phyloP scores from a whole-genome alignment of 192 early-diverging fungal genomes.

The Ambispora gerdemannii region DNA sequence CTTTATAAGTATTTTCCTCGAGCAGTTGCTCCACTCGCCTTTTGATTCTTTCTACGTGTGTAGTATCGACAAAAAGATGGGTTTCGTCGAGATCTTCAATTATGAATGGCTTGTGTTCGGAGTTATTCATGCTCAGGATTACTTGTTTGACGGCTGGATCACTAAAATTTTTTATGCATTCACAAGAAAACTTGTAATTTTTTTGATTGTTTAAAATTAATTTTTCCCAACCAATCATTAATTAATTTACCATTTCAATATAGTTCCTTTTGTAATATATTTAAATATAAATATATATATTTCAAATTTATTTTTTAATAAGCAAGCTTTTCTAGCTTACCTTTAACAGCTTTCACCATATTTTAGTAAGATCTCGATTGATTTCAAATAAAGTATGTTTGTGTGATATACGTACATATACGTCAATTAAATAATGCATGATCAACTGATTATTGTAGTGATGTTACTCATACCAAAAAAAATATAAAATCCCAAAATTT shows the following conservation, averaged over 20 bases:
- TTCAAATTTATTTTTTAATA: background rate
- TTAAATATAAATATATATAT: background rate
- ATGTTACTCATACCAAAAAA: no score
- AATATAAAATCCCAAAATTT: no score
- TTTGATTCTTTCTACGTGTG: slow-evolving; percentile 56
- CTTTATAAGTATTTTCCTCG: slow-evolving; percentile 71
- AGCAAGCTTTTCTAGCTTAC: background rate
- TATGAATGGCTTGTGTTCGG: slow-evolving; percentile 64
- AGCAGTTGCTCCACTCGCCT: slow-evolving; percentile 65
- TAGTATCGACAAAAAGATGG: slow-evolving; percentile 72
- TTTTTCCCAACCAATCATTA: background rate
- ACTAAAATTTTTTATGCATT: slow-evolving; percentile 38
- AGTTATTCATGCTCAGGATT: slow-evolving; percentile 65
- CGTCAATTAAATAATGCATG: no score
- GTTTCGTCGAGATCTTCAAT: slow-evolving; percentile 82
- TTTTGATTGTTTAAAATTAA: background rate
- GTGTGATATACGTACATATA: no score
- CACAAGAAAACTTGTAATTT: background rate
- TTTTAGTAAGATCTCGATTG: no score
- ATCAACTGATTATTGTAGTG: no score
- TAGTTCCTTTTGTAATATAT: background rate
- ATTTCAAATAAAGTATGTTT: no score
- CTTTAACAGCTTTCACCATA: background rate
- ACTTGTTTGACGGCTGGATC: slow-evolving; percentile 77
- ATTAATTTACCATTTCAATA: background rate